Evolutionary conservation across 495 filamentous ascomycete species (phyloP), one percentile per base, ranked within the genome.

Genomic region (Pyrenula aspistea): DNA sequence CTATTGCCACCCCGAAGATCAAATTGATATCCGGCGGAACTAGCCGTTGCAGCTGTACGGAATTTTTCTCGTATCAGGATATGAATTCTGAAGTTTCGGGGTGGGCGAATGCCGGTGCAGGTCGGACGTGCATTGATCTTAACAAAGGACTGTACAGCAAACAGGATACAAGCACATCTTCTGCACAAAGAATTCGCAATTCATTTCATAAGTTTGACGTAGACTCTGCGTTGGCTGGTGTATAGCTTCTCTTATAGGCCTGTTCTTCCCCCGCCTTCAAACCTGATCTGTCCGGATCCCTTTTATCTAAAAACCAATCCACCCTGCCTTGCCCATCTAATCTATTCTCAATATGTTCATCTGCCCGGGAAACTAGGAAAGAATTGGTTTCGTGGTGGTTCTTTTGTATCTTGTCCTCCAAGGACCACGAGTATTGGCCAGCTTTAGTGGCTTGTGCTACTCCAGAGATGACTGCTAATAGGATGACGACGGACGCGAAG

Each of bases 371-470:
- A 19, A 65, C 74, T 61, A 95, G 64, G 25, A 84, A 79, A 52
- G 79, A 75, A 61, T 76, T 80, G 49, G 87, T 82, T 57, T 81
- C 73, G 36, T 74, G 75, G 60, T 88, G 84, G 24, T 83, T 62
- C 57, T 80, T 68, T 59, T 85, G 84, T 31, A 78, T 69, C 58
- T 80, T 78, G 56, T 89, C 77, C 53, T 89, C 64, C 56, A 85
- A 70, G 20, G 69, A 77, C 21, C 68, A 67, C 19, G 81, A 77
- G 55, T 80, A 67, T 24, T 75, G 70, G n/a, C 71, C 78, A 11
- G 86, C 83, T 62, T 85, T 76, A 0, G 82, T 83, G 1, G 81
- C 83, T 61, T 93, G 86, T 21, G 80, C 75, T 49, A 87, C 76
- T 15, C 78, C 77, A 0, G 87, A 91, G 12, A 91, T 61, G 2